phyloP scores from a whole-genome alignment of 495 filamentous ascomycete genomes.

The Emericellopsis terricola region DNA sequence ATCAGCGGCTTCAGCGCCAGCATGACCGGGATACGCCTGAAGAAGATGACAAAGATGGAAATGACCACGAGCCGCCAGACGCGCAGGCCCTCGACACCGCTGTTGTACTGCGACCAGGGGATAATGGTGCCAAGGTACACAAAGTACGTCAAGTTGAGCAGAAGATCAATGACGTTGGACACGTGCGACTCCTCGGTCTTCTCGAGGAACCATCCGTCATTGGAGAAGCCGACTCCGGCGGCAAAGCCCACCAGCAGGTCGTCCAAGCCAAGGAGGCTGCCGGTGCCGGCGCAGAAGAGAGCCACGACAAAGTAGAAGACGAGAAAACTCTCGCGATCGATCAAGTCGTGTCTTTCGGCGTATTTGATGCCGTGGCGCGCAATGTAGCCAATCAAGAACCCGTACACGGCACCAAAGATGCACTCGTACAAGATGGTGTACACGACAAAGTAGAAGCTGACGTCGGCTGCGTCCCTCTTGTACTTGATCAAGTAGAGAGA shows the following conservation, averaged over 20 bases:
- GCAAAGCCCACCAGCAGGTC: constrained; percentile 95
- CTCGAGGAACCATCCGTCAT: constrained; percentile 97
- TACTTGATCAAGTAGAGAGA: constrained; percentile 76
- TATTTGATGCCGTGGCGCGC: constrained; percentile 81
- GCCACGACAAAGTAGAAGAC: constrained; percentile 98
- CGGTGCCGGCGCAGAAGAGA: constrained; percentile 89
- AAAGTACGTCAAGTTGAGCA: constrained; percentile 95
- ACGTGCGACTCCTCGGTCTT: constrained; percentile 98
- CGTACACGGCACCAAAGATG: constrained; percentile 79
- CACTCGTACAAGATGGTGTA: constrained; percentile 91
- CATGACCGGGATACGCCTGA: constrained; percentile 96
- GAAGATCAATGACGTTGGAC: constrained; percentile 94
- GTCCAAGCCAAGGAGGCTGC: constrained; percentile 81
- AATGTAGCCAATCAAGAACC: constrained; percentile 72
- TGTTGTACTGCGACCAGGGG: constrained; percentile 80
- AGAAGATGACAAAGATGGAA: constrained; percentile 80
- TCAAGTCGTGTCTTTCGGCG: constrained; percentile 69
- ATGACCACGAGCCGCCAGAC: constrained; percentile 86
- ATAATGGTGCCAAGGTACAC: constrained; percentile 96
- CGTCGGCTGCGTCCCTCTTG: constrained; percentile 42
- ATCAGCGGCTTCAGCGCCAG: constrained; percentile 79
- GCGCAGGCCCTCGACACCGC: constrained; percentile 44
- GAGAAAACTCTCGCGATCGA: constrained; percentile 92
- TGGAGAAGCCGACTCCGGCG: constrained; percentile 91
- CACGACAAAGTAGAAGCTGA: constrained; percentile 78